A percentile compares a stretch with the other conserved stretches of the same genome.
phyloP scores from a whole-genome alignment of 2,329 filamentous ascomycete genomes.

The Talaromyces rugulosus region DNA sequence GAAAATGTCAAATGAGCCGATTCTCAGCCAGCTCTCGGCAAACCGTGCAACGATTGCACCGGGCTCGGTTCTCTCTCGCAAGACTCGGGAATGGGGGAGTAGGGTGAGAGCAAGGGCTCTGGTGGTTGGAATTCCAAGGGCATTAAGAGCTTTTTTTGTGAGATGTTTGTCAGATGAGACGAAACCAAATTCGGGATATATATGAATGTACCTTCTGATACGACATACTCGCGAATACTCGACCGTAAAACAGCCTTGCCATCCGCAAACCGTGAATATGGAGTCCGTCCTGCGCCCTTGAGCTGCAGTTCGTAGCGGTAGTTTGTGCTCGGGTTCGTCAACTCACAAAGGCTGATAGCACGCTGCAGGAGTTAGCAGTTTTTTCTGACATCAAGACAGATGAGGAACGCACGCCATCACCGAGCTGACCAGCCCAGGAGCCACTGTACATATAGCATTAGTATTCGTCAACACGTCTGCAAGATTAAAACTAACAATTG shows the following conservation, averaged over 20 bases:
- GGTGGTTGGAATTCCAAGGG: constrained; percentile 79
- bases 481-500: constrained; percentile 43
- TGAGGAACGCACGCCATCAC: constrained; percentile 63
- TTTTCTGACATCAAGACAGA: not conserved
- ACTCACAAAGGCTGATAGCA: constrained; percentile 91
- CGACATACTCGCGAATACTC: constrained; percentile 90
- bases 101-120: constrained; percentile 79
- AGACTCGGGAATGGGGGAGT: constrained; percentile 66
- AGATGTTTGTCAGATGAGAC: not conserved
- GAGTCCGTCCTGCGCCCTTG: constrained; percentile 89
- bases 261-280: constrained; percentile 94
- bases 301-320: constrained; percentile 83
- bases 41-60: constrained; percentile 91
- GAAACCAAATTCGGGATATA: not conserved
- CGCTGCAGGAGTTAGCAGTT: constrained; percentile 39
- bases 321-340: constrained; percentile 68
- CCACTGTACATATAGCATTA: constrained; percentile 45
- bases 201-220: constrained; percentile 64
- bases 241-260: constrained; percentile 89
- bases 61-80: constrained; percentile 77
- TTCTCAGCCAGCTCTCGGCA: constrained; percentile 82
- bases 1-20: constrained; percentile 95
- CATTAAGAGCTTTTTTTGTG: constrained; percentile 57
- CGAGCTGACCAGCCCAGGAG: constrained; percentile 91
- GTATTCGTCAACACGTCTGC: not conserved